These are phyloP conservation scores for Macrotyloma uniflorum DNA, from an alignment of 306 rosid species.

Conservation along the genomic window DNA sequence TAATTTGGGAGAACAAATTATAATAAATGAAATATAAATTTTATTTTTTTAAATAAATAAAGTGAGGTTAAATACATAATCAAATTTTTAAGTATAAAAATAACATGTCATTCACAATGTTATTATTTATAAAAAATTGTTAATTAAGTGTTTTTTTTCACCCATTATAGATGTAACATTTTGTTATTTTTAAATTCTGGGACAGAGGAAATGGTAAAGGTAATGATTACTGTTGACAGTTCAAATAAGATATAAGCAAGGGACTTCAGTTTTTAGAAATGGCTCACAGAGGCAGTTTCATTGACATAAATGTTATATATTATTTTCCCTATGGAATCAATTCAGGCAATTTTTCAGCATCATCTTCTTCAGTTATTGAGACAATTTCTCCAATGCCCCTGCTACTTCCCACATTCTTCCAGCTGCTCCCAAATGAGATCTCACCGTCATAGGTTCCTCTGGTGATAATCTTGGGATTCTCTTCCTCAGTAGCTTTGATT, in stretches of 20 bases:
- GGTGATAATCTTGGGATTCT: slow-evolving; percentile 29
- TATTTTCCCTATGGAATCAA: slow-evolving; percentile 19
- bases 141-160: too few relatives aligned
- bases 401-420: slow-evolving; percentile 44
- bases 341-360: slow-evolving; percentile 16
- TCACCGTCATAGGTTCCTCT: slow-evolving; percentile 58
- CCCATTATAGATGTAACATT: too few relatives aligned
- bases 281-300: neutral
- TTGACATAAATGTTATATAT: slow-evolving; percentile 2
- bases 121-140: too few relatives aligned
- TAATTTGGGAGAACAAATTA: too few relatives aligned
- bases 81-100: too few relatives aligned
- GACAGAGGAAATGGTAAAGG: neutral
- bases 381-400: slow-evolving; percentile 46
- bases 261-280: neutral
- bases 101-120: too few relatives aligned
- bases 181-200: neutral
- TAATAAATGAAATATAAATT: too few relatives aligned
- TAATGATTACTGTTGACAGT: neutral
- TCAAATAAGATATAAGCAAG: neutral
- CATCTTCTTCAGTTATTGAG: slow-evolving; percentile 56
- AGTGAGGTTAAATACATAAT: too few relatives aligned
- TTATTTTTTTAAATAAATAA: too few relatives aligned
- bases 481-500: slow-evolving; percentile 33
- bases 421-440: slow-evolving; percentile 61